Conservation (phyloP, 768 basidiomycete species). For the Boletus rubescentipes region DNA sequence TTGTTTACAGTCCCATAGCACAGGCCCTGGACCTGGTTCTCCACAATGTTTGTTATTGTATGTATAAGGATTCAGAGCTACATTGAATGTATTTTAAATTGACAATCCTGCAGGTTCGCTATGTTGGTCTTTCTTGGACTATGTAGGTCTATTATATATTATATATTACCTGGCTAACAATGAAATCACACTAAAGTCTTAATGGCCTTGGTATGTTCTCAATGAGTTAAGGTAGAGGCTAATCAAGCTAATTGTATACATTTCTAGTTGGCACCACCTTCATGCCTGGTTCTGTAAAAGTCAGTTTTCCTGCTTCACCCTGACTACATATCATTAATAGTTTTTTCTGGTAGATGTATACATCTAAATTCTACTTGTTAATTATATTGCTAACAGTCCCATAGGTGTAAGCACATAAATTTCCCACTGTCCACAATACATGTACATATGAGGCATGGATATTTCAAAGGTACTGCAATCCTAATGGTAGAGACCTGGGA, state of each 20-base stretch:
- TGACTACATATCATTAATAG: background rate
- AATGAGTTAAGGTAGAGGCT: no score
- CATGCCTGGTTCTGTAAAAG: background rate
- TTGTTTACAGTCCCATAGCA: no score
- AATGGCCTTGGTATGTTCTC: background rate
- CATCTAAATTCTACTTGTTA: background rate
- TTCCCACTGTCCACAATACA: no score
- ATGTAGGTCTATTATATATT: background rate
- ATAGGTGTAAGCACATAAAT: constrained; percentile 9
- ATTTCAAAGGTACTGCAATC: constrained; percentile 1
- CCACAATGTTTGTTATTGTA: no score
- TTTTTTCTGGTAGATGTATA: background rate
- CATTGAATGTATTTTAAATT: background rate
- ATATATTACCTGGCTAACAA: no score
- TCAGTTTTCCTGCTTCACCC: background rate
- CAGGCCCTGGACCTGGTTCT: no score
- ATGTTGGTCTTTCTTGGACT: background rate
- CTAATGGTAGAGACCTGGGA: background rate
- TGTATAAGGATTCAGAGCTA: no score
- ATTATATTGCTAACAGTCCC: background rate
- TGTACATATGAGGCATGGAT: background rate
- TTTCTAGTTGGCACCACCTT: constrained; percentile 1
- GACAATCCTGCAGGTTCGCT: background rate
- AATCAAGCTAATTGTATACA: background rate
- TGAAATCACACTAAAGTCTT: background rate